A percentile compares a stretch with the other conserved stretches of the same genome.
These are phyloP conservation scores for Eucalyptus coolabah DNA, from an alignment of 345 rosid genomes.

Conservation along the genomic window DNA sequence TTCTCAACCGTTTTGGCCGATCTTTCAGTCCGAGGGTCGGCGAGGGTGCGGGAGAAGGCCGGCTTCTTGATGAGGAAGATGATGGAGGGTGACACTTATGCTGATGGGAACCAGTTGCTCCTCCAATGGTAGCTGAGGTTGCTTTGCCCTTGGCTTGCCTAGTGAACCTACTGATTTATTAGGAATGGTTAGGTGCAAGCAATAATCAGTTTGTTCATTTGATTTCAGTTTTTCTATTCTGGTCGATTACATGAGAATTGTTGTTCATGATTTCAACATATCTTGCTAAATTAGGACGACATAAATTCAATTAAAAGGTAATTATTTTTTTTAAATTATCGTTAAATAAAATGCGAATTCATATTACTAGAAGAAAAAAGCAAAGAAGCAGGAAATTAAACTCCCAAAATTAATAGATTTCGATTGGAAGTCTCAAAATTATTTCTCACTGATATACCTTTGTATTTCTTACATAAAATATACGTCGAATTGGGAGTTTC, in stretches of 20 bases:
- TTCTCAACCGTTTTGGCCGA: conserved; percentile 28
- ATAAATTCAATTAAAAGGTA: neutral
- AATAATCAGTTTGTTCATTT: neutral
- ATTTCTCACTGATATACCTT: neutral
- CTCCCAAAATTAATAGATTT: neutral
- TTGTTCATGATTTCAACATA: neutral
- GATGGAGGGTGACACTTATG: conserved; percentile 14
- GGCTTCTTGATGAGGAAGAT: conserved; percentile 25
- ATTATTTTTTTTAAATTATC: neutral
- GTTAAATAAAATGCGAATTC: neutral
- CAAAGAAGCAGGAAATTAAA: neutral
- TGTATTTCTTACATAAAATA: neutral
- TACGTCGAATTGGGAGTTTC: neutral
- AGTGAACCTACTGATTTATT: neutral
- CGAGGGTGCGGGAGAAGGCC: conserved; percentile 37
- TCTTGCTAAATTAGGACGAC: neutral
- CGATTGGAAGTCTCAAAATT: neutral
- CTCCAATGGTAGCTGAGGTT: neutral
- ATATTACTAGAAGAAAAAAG: neutral
- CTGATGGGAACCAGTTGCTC: conserved; percentile 3
- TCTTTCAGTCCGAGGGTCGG: conserved; percentile 41
- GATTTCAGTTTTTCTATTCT: neutral
- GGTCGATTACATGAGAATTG: neutral
- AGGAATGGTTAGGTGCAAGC: neutral
- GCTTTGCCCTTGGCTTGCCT: neutral